These are phyloP conservation scores for Hanseniaspora meyeri DNA, from an alignment of 805 yeast genomes.

Conservation along the genomic window DNA sequence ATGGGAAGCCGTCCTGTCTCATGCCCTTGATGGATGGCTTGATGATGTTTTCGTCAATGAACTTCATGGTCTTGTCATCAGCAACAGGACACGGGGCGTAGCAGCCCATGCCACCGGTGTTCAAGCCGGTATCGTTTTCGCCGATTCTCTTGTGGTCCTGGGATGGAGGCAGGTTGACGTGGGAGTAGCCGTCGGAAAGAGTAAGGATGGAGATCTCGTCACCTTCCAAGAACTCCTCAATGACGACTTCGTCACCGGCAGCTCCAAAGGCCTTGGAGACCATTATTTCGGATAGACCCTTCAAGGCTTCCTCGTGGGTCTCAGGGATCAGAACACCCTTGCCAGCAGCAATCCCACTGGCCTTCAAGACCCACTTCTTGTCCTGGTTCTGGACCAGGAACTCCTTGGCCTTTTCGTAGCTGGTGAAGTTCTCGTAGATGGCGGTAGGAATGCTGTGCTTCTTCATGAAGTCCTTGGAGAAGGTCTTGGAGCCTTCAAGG, in stretches of 20 bases:
- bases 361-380: conserved; percentile 81
- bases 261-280: conserved; percentile 74
- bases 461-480: conserved; percentile 87
- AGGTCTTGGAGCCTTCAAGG: conserved; percentile 95
- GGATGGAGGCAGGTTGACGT: conserved; percentile 85
- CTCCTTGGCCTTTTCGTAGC: conserved; percentile 59
- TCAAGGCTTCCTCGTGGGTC: conserved; percentile 68
- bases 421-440: conserved; percentile 66
- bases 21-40: conserved; percentile 90
- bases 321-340: conserved; percentile 94
- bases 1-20: conserved; percentile 90
- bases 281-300: conserved; percentile 80
- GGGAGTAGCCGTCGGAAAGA: conserved; percentile 84
- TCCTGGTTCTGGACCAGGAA: conserved; percentile 48
- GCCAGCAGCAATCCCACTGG: conserved; percentile 97
- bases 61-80: conserved; percentile 54
- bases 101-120: conserved; percentile 99
- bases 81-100: conserved; percentile 97
- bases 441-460: conserved; percentile 92
- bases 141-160: conserved; percentile 96
- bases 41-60: conserved; percentile 63
- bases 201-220: conserved; percentile 91
- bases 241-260: conserved; percentile 91
- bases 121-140: conserved; percentile 84
- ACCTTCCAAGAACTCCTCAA: conserved; percentile 93